A percentile compares a stretch with the other conserved stretches of the same genome.
Conservation (phyloP, 176 grass and related monocot species). For the Oropetium thomaeum region DNA sequence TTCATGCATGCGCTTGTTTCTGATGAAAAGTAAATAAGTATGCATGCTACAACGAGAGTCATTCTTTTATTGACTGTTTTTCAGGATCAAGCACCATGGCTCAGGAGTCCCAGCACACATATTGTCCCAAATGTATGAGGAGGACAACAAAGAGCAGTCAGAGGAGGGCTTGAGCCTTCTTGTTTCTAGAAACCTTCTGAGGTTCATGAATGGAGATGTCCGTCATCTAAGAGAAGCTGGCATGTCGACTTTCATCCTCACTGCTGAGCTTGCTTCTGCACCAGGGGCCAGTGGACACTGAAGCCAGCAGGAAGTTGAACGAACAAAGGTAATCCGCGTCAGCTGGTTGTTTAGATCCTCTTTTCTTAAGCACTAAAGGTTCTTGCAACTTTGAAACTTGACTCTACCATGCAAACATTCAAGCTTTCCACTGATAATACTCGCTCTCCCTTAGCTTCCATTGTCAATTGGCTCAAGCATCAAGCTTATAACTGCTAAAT, state of each 20-base stretch:
- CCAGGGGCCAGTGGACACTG: constrained; percentile 10
- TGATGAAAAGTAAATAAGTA: not conserved
- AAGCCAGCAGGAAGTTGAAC: not conserved
- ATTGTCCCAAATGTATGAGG: constrained; percentile 77
- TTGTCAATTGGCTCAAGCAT: not conserved
- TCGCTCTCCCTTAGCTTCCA: not conserved
- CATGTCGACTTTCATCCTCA: constrained; percentile 78
- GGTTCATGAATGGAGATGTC: constrained; percentile 88
- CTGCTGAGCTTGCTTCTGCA: constrained; percentile 61
- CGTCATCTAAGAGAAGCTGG: constrained; percentile 64
- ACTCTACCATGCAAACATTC: not conserved
- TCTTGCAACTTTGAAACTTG: not conserved
- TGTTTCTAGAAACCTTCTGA: constrained; percentile 76
- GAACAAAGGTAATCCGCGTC: not conserved
- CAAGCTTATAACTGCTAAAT: not conserved
- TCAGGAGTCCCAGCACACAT: constrained; percentile 58
- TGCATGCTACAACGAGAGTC: not conserved
- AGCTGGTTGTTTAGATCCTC: not conserved
- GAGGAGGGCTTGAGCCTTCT: constrained; percentile 73
- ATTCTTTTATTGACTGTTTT: not conserved
- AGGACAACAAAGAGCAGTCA: constrained; percentile 43
- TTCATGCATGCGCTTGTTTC: constrained; percentile 16
- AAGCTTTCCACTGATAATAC: not conserved
- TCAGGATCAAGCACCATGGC: constrained; percentile 72
- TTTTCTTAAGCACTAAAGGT: not conserved